Evolutionary conservation across 495 filamentous ascomycete genomes (phyloP).

Genomic region (Talaromyces wortmannii): DNA sequence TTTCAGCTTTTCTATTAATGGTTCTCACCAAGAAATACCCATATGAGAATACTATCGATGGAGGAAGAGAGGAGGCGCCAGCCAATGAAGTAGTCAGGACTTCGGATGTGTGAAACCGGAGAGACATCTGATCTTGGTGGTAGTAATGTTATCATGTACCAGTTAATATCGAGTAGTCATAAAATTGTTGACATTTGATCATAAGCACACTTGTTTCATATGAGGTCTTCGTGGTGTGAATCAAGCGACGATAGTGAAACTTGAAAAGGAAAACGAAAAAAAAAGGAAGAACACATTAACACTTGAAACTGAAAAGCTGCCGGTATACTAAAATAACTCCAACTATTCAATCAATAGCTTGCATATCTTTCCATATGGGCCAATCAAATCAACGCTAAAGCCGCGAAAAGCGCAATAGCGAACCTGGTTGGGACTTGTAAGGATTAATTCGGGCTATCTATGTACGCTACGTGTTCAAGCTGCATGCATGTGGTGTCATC

Average conservation of each 20-base stretch:
- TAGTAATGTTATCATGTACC: not conserved
- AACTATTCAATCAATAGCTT: not conserved
- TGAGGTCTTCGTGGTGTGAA: not conserved
- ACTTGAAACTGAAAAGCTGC: not conserved
- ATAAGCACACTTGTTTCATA: not conserved
- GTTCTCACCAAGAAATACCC: constrained; percentile 6
- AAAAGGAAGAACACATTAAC: not conserved
- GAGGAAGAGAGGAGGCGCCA: not conserved
- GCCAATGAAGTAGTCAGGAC: not conserved
- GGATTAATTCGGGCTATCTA: not conserved
- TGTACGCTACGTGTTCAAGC: not conserved
- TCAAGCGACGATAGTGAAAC: not conserved
- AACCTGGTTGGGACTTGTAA: not conserved
- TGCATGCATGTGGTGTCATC: not conserved
- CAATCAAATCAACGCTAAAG: not conserved
- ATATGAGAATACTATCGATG: constrained; percentile 4
- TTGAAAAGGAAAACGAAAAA: not conserved
- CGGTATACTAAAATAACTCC: not conserved
- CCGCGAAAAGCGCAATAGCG: not conserved
- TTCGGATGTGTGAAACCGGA: not conserved
- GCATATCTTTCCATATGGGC: not conserved
- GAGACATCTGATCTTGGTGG: not conserved
- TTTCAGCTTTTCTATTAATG: constrained; percentile 2
- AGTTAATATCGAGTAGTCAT: not conserved
- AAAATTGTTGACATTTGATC: not conserved